Base-by-base conservation (phyloP, 441 rosid genomes). In the Daphne laureola region DNA sequence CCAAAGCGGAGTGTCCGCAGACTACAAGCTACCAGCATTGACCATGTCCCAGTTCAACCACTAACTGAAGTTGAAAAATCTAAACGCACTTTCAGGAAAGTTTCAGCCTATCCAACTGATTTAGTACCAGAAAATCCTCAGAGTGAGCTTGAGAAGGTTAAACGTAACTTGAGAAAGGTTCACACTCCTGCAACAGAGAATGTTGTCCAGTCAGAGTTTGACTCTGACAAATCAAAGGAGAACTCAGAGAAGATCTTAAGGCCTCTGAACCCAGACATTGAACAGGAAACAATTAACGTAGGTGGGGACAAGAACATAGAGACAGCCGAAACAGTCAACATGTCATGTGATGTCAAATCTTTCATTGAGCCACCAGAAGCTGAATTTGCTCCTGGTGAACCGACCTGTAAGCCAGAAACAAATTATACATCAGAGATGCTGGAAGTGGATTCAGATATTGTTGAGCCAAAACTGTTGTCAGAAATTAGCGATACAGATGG, bases 61-160 rank as follows among this genome's bases (percentile, higher is more conserved):
- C 53, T 77, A 63, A 50, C 76, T 27, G 96, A 90, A 67, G 58
- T 69, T 60, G 96, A 85, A 76, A 88, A 77, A 55, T 84, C 87
- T 35, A 91, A 78, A 64, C 87, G 84, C 42, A 88, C 49, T 60
- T 50, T 74, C 49, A 68, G 83, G 65, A 91, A 82, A 71, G 58
- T 74, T 58, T 56, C 87, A 16, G 75, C 66, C 67, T 79, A 73
- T 68, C 68, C 80, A 31, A 65, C 63, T 26, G 91, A 86, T 45
- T 57, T 72, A 2, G 68, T 60, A 59, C 81, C 67, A 15, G 98
- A 82, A 68, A 76, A 80, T 69, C 87, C 90, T 44, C 92, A 84
- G 63, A 70, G 43, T 77, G 96, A 86, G 67, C 84, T 91, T 62
- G 95, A 91, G 71, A 91, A 88, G 68, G 89, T 88, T 55, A 91